Evolutionary conservation across 495 filamentous ascomycete genomes (phyloP).

Genomic region (Cenococcum geophilum): DNA sequence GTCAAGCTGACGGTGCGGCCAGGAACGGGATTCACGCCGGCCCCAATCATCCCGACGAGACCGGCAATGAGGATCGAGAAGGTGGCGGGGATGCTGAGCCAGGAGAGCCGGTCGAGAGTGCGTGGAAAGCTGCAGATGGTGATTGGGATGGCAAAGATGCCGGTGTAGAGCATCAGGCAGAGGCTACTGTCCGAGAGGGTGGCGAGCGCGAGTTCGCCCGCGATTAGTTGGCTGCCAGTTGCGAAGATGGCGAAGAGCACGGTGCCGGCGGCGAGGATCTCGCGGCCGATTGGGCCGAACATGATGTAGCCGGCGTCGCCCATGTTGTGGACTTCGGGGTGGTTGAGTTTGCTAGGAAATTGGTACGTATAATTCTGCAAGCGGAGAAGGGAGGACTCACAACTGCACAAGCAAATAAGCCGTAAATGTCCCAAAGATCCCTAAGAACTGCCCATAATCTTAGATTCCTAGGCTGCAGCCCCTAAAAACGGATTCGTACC

Average conservation of each 20-base stretch:
- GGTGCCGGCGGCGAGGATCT: conserved; percentile 35
- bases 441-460: too few species aligned
- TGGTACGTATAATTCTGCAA: too few species aligned
- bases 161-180: conserved; percentile 43
- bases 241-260: conserved; percentile 42
- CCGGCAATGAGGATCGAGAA: conserved; percentile 40
- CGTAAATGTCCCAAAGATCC: conserved; percentile 40
- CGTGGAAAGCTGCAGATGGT: conserved; percentile 35
- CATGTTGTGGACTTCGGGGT: conserved; percentile 41
- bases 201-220: conserved; percentile 40
- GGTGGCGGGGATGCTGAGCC: conserved; percentile 31
- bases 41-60: conserved; percentile 43
- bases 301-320: conserved; percentile 36
- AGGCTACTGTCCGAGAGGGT: conserved; percentile 37
- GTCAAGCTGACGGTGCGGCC: conserved; percentile 23
- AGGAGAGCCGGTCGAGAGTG: conserved; percentile 30
- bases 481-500: too few species aligned
- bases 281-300: conserved; percentile 34
- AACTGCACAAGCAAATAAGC: conserved; percentile 41
- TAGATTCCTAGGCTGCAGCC: too few species aligned
- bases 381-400: too few species aligned
- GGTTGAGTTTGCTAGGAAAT: conserved; percentile 42
- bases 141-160: conserved; percentile 43
- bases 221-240: conserved; percentile 40
- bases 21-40: conserved; percentile 35